A percentile compares a stretch with the other conserved stretches of the same genome.
Conservation (phyloP, 2,329 filamentous ascomycete genomes). For the Dryadomyces quercus-mongolicae region DNA sequence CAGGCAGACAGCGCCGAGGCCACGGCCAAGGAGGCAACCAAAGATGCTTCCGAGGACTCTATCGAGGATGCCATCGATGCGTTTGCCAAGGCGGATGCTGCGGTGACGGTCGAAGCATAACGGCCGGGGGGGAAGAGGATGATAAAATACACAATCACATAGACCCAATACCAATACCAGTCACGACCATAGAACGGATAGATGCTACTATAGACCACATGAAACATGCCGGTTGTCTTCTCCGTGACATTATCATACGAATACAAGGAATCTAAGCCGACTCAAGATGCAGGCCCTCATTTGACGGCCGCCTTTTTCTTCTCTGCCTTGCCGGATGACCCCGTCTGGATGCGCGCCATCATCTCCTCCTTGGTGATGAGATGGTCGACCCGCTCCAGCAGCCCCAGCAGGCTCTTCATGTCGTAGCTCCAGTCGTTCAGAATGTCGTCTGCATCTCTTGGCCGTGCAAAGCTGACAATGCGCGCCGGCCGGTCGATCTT, state of each 20-base stretch:
- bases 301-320: conserved; percentile 15
- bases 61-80: too few relatives aligned
- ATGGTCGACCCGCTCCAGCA: conserved; percentile 82
- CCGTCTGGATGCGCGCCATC: conserved; percentile 93
- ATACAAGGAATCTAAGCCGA: background rate
- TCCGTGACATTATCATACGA: background rate
- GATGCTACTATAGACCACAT: background rate
- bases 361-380: conserved; percentile 99
- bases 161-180: background rate
- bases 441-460: conserved; percentile 86
- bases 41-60: background rate
- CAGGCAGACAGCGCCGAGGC: background rate
- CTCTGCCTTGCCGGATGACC: conserved; percentile 16
- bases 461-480: conserved; percentile 89
- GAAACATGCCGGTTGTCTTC: background rate
- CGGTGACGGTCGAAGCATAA: background rate
- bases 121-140: background rate
- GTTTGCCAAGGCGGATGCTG: background rate
- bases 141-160: background rate
- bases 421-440: conserved; percentile 98
- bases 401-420: conserved; percentile 60
- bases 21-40: background rate
- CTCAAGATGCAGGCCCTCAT: too few relatives aligned
- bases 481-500: conserved; percentile 92
- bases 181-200: too few relatives aligned